Evolutionary conservation across 2,329 filamentous ascomycete genomes (phyloP), one percentile per base, ranked within the genome.

Genomic region (Metarhizium brunneum): DNA sequence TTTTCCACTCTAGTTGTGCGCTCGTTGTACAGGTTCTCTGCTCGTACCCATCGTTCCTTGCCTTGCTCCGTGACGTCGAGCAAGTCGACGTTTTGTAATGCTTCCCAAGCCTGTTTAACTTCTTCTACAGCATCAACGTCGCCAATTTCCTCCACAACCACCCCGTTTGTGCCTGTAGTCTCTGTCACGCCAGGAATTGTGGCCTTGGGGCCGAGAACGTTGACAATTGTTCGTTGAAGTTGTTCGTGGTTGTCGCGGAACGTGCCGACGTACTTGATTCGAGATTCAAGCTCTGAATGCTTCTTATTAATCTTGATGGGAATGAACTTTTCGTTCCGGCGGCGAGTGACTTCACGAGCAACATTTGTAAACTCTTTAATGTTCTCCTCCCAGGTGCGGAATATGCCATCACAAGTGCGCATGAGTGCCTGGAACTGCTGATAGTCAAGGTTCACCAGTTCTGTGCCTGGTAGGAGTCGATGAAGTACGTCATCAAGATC

Each of bases 201-300:
- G 49, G 78, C 77, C 63, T 85, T 86, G 2, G 90, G 87, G 0
- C 92, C 91, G 2, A 99, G 82, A n/a, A 99, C 94, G 61, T 95
- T 96, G 63, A 95, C 84, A 60, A 99, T 99, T 0, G 94, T 99
- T 62, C 86, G 86, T 71, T 96, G 92, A 50, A 99, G 82, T 72
- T 99, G 94, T 72, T 99, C 94, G 69, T 99, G 94, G 66, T 97
- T 96, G 65, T 92, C 88, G 30, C 94, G 85, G 76, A 99, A 99
- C 20, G 89, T 96, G 64, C 85, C 84, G 60, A 99, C 91, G 69
- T 99, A 99, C 65, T 89, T 91, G 62, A 99, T 79, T 47, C 94
- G 85, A 59, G 94, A 87, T 71, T 97, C 91, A 30, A 94, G 88
- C 69, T 92, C 88, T 43, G 84, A 86, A 68, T 99, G 94, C 64